Evolutionary conservation across 805 yeast species (phyloP).

Genomic region (Metschnikowia amazonensis): DNA sequence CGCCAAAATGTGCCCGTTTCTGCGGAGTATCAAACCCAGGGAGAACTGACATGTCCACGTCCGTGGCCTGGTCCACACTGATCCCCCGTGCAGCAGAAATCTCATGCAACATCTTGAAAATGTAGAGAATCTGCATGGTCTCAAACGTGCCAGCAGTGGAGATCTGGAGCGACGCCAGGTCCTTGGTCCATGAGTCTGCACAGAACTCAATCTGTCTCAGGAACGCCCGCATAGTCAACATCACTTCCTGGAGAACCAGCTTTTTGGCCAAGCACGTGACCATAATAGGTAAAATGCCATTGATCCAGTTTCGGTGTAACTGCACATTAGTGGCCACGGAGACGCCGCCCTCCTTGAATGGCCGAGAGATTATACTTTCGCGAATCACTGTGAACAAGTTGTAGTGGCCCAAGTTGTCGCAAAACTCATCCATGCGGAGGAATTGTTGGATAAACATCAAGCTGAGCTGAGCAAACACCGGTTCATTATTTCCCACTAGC

Average conservation of each 20-base stretch:
- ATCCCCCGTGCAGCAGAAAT: slow-evolving; percentile 52
- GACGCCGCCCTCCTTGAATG: slow-evolving; percentile 63
- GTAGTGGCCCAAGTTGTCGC: slow-evolving; percentile 57
- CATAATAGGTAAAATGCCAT: slow-evolving; percentile 70
- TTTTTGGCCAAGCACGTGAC: slow-evolving; percentile 57
- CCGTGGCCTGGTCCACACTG: slow-evolving; percentile 12
- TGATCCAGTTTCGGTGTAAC: slow-evolving; percentile 79
- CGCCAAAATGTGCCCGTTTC: slow-evolving; percentile 57
- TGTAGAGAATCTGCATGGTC: slow-evolving; percentile 56
- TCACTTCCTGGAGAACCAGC: slow-evolving; percentile 61
- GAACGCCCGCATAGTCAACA: slow-evolving; percentile 60
- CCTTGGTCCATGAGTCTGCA: slow-evolving; percentile 64
- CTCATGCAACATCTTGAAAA: slow-evolving; percentile 54
- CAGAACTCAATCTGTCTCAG: slow-evolving; percentile 62
- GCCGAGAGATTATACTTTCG: slow-evolving; percentile 69
- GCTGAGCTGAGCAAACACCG: slow-evolving; percentile 67
- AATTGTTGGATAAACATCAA: slow-evolving; percentile 67
- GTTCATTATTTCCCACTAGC: slow-evolving; percentile 53
- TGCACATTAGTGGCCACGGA: slow-evolving; percentile 49
- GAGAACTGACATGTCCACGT: slow-evolving; percentile 31
- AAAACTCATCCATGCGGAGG: slow-evolving; percentile 56
- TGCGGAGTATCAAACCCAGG: slow-evolving; percentile 62
- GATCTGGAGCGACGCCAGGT: slow-evolving; percentile 41
- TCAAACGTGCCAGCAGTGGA: slow-evolving; percentile 37
- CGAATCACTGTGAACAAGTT: slow-evolving; percentile 65